Evolutionary conservation across 1,139 yeast species (phyloP).

Genomic region (Yamadazyma triangularis): DNA sequence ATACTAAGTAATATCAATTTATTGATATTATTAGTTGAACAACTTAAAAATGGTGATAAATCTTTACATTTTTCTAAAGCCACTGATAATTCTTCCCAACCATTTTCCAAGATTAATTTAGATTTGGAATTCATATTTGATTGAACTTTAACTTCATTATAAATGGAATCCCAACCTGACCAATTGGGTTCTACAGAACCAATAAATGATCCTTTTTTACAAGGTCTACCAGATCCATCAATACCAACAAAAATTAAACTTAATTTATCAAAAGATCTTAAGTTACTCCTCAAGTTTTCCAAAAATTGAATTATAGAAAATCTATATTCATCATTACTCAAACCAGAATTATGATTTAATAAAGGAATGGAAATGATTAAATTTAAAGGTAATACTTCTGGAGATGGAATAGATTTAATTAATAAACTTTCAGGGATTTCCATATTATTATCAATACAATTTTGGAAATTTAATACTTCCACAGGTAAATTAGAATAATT

Average conservation of each 20-base stretch:
- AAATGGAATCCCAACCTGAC: slow-evolving; percentile 53
- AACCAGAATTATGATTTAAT: slow-evolving; percentile 22
- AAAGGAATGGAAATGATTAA: slow-evolving; percentile 46
- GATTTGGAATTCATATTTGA: slow-evolving; percentile 14
- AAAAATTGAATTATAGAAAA: slow-evolving; percentile 23
- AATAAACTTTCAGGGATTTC: slow-evolving; percentile 37
- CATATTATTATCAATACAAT: slow-evolving; percentile 27
- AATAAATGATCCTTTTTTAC: slow-evolving; percentile 45
- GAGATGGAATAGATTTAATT: slow-evolving; percentile 32
- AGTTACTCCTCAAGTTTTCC: slow-evolving; percentile 17
- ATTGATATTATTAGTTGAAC: slow-evolving; percentile 16
- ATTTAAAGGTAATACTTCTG: slow-evolving; percentile 39
- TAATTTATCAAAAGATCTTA: slow-evolving; percentile 44
- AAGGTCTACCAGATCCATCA: slow-evolving; percentile 30
- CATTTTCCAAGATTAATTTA: slow-evolving; percentile 15
- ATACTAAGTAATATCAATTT: slow-evolving; percentile 24
- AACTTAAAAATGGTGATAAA: slow-evolving; percentile 26
- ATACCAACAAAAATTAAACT: slow-evolving; percentile 55
- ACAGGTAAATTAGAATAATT: slow-evolving; percentile 28
- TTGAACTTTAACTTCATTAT: slow-evolving; percentile 37
- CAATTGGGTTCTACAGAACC: slow-evolving; percentile 51
- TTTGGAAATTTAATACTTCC: slow-evolving; percentile 34
- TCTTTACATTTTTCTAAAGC: slow-evolving; percentile 27
- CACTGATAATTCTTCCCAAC: slow-evolving; percentile 20
- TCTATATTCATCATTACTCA: slow-evolving; percentile 31